Evolutionary conservation across 768 basidiomycete genomes (phyloP), one percentile per base, ranked within the genome.

Genomic region (Chalciporus sphaerocephalus): DNA sequence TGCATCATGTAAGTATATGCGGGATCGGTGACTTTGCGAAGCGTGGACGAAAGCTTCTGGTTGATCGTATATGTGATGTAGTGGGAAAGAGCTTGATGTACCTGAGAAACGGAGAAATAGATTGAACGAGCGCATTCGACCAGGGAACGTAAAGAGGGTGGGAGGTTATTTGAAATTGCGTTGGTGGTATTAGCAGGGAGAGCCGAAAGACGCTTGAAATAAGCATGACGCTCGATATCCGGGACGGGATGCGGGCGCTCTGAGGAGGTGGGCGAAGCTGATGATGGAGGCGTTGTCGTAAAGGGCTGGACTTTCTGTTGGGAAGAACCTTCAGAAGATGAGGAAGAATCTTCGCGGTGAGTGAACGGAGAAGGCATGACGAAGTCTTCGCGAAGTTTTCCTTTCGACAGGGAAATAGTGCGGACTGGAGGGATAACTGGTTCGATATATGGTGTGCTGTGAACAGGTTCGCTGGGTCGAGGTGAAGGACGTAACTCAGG

Each of bases 61-160:
- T 92, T 85, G 49, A 84, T 79, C 23, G 86, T 85, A 51, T 87
- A 87, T 17, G 85, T 75, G 27, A 85, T 84, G 65, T 93, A 95
- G 56, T 94, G 89, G 41, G 89, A 83, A 34, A 99, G 70, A 0
- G 90, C 83, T 54, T 92, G 83, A 60, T 95, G 87, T 34, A 97
- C 79, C 66, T 97, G 94, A 33, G 89, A 90, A 51, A 92, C 74
- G 3, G 92, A 87, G 61, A 96, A 98, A 30, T 97, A 76, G 46
- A 98, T 83, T 18, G 89, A 92, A 21, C 96, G 85, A 37, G 91
- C 84, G n/a, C 87, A 84, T 57, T 98, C 92, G 35, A 92, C 76
- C 34, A 95, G 73, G 32, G 73, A 73, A 17, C 82, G 67, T 7
- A 98, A 71, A 12, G 85, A 68, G 13, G 74, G 69, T 1, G 94